These are phyloP conservation scores for Didymella sp. DNA, from an alignment of 2,329 filamentous ascomycete species.

Conservation along the genomic window DNA sequence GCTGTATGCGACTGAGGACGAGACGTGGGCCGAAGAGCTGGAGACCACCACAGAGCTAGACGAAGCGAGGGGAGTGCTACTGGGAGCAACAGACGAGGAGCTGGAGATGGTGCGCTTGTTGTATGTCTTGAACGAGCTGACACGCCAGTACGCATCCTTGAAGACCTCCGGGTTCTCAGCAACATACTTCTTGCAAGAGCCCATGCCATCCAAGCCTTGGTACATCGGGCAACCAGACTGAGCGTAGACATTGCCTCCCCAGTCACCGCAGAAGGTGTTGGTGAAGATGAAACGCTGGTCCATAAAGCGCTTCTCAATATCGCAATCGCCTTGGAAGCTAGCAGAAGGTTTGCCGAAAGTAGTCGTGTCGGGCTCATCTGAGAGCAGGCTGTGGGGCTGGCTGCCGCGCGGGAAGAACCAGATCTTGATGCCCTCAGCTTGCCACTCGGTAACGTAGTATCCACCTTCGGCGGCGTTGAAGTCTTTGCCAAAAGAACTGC, in stretches of 20 bases:
- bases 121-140: conserved; percentile 52
- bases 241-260: conserved; percentile 76
- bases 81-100: conserved; percentile 25
- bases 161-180: conserved; percentile 72
- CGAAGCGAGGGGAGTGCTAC: conserved; percentile 15
- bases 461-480: conserved; percentile 59
- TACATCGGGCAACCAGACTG: conserved; percentile 61
- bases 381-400: conserved; percentile 67
- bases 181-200: conserved; percentile 73
- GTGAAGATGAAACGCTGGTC: conserved; percentile 79
- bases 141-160: conserved; percentile 73
- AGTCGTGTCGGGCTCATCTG: conserved; percentile 65
- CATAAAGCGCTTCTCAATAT: conserved; percentile 72
- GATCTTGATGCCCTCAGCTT: conserved; percentile 70
- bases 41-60: conserved; percentile 6
- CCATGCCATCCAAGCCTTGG: conserved; percentile 16
- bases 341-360: conserved; percentile 72
- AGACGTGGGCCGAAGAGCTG: background rate
- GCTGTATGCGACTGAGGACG: background rate
- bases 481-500: conserved; percentile 55
- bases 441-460: conserved; percentile 66
- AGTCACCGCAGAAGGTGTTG: conserved; percentile 86
- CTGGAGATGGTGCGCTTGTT: conserved; percentile 18
- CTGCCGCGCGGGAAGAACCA: conserved; percentile 77
- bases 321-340: conserved; percentile 73